These are phyloP conservation scores for Lizanozyma gosingica DNA, from an alignment of 1,139 yeast species.

Conservation along the genomic window DNA sequence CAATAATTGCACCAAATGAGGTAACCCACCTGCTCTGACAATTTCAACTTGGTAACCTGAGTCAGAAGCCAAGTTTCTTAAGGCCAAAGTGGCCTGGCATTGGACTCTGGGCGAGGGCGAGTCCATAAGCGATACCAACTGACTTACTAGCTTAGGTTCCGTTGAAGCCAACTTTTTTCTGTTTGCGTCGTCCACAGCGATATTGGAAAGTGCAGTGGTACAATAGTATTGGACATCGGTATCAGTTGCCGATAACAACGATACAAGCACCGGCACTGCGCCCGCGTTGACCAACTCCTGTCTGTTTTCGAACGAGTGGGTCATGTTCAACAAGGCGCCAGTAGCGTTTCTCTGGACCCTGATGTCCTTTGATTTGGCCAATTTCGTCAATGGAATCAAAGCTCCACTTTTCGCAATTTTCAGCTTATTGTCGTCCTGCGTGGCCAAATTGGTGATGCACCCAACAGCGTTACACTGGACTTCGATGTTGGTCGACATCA, in stretches of 20 bases:
- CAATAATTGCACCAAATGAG: slow-evolving; percentile 78
- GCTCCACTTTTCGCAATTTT: slow-evolving; percentile 98
- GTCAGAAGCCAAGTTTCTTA: slow-evolving; percentile 92
- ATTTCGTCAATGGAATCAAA: slow-evolving; percentile 80
- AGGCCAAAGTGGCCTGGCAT: slow-evolving; percentile 95
- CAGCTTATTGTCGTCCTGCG: slow-evolving; percentile 96
- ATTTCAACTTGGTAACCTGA: slow-evolving; percentile 89
- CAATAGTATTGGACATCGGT: slow-evolving; percentile 98
- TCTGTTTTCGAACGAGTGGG: slow-evolving; percentile 94
- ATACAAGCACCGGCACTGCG: slow-evolving; percentile 92
- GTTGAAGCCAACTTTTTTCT: slow-evolving; percentile 83
- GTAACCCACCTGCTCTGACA: slow-evolving; percentile 91
- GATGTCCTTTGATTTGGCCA: slow-evolving; percentile 89
- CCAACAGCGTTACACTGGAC: slow-evolving; percentile 99
- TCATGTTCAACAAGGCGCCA: slow-evolving; percentile 95
- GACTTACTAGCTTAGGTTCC: slow-evolving; percentile 88
- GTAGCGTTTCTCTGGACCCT: slow-evolving; percentile 98
- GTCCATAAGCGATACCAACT: slow-evolving; percentile 86
- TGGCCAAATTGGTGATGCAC: slow-evolving; percentile 93
- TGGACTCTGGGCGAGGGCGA: slow-evolving; percentile 89
- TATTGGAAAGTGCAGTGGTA: slow-evolving; percentile 92
- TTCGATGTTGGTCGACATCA: slow-evolving; percentile 95
- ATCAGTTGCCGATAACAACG: slow-evolving; percentile 78
- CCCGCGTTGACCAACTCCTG: slow-evolving; percentile 96
- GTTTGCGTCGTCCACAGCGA: slow-evolving; percentile 92